These are phyloP conservation scores for Mycena rosella DNA, from an alignment of 768 basidiomycete species.

Conservation along the genomic window DNA sequence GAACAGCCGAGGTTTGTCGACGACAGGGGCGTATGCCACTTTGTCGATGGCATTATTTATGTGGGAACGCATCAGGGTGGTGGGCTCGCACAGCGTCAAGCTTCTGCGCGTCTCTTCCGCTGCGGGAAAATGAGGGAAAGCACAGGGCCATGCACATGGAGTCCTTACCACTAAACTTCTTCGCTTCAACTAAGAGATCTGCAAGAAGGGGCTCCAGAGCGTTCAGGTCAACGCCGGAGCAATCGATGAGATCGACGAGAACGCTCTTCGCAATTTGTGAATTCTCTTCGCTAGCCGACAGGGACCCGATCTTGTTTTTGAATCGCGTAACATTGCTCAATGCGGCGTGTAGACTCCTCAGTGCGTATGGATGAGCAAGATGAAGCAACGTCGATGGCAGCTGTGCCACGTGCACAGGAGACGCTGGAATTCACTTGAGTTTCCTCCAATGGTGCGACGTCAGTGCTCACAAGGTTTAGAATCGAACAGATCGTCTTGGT, in stretches of 20 bases:
- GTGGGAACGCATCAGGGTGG: constrained; percentile 55
- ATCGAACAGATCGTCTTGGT: constrained; percentile 40
- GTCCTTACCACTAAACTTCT: constrained; percentile 51
- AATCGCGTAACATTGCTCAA: constrained; percentile 71
- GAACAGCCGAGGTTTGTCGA: constrained; percentile 78
- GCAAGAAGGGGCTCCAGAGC: constrained; percentile 62
- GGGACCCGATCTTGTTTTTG: constrained; percentile 62
- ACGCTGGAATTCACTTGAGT: constrained; percentile 18
- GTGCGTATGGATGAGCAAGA: constrained; percentile 71
- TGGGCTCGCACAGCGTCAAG: constrained; percentile 72
- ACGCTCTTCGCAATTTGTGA: constrained; percentile 74
- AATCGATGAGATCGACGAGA: constrained; percentile 72
- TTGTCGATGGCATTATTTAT: constrained; percentile 60
- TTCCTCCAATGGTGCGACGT: not conserved
- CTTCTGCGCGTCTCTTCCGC: constrained; percentile 64
- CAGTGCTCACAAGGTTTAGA: constrained; percentile 39
- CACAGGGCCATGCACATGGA: not conserved
- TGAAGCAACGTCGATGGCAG: constrained; percentile 64
- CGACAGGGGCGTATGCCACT: constrained; percentile 60
- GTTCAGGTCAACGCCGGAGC: constrained; percentile 73
- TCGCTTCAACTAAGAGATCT: constrained; percentile 49
- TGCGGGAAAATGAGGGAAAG: constrained; percentile 43
- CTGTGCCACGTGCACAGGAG: constrained; percentile 14
- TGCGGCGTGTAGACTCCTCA: constrained; percentile 64
- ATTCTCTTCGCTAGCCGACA: constrained; percentile 70